Evolutionary conservation across 2,329 filamentous ascomycete genomes (phyloP), one percentile per base, ranked within the genome.

Genomic region (Boeremia exigua): DNA sequence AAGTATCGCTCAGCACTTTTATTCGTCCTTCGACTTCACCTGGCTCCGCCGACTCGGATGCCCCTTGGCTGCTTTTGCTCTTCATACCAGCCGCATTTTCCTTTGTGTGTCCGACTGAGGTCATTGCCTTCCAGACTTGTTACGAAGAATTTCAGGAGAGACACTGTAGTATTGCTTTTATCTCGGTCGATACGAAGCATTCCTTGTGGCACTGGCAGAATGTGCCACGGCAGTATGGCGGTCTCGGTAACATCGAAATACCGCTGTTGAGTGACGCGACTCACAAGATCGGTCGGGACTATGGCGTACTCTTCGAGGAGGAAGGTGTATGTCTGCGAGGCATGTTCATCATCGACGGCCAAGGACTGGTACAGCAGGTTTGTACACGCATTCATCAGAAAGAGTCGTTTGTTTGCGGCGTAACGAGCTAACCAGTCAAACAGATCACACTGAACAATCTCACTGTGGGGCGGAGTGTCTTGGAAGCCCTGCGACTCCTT

Each of bases 11-110:
- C 17, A 58, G 48, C 15, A 61, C 67, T 12, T 72, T 67, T 37
- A 65, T 71, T 33, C 56, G 38, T 9, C 49, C 52, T 54, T 64
- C 58, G 30, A 43, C 29, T n/a, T 40, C 30, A 19, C 43, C 44
- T 30, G 43, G 23, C 14, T 36, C 33, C 29, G 58, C 51, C 10
- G 30, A 59, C 32, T 50, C 45, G 3, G 38, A 59, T 15, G 51
- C 48, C 6, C 58, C 58, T n/a, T 71, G 70, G 67, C 59, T 71
- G n/a, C 64, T 72, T 9, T 45, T 73, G 5, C 52, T 72, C 9
- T 73, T 72, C 50, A 71, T 71, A 7, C 69, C 70, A 6, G 66
- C 66, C 3, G 69, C 70, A 7, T 73, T 72, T 45, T 67, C 62
- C 29, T 73, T 70, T 40, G 67, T 73, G 3, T 73, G 70, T 28